Conservation (phyloP, 2,329 filamentous ascomycete species). For the Dothiorella sarmentorum region DNA sequence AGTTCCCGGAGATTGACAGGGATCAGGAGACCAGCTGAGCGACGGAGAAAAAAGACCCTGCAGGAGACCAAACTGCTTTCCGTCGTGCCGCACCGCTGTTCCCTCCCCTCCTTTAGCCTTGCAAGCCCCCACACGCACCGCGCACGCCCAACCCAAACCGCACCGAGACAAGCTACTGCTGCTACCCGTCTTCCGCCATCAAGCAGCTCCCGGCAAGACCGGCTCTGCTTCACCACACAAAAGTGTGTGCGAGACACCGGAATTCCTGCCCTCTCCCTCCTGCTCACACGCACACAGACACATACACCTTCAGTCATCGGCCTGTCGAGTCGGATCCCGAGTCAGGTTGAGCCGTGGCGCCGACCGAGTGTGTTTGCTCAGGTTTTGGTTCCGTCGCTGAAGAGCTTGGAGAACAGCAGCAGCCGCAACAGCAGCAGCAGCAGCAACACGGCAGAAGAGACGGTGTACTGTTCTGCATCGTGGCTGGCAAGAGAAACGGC, state of each 20-base stretch:
- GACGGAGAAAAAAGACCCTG: slow-evolving; percentile 11
- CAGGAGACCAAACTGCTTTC: background rate
- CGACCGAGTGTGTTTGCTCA: background rate
- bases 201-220: background rate
- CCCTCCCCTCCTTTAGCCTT: slow-evolving; percentile 2
- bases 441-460: background rate
- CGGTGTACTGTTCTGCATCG: background rate
- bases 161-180: background rate
- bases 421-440: background rate
- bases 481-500: background rate
- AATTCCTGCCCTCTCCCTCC: background rate
- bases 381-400: background rate
- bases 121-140: slow-evolving; percentile 6
- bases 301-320: too few species aligned
- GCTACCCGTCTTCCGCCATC: background rate
- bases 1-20: slow-evolving; percentile 6
- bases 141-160: background rate
- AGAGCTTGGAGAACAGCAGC: background rate
- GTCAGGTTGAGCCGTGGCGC: background rate
- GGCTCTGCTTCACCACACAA: background rate
- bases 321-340: background rate
- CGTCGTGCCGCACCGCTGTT: slow-evolving; percentile 5
- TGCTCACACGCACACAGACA: too few species aligned
- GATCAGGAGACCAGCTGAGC: slow-evolving; percentile 15
- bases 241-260: background rate